Evolutionary conservation across 176 grass and related monocot genomes (phyloP), one percentile per base, ranked within the genome.

Genomic region (Oryza glaberrima): DNA sequence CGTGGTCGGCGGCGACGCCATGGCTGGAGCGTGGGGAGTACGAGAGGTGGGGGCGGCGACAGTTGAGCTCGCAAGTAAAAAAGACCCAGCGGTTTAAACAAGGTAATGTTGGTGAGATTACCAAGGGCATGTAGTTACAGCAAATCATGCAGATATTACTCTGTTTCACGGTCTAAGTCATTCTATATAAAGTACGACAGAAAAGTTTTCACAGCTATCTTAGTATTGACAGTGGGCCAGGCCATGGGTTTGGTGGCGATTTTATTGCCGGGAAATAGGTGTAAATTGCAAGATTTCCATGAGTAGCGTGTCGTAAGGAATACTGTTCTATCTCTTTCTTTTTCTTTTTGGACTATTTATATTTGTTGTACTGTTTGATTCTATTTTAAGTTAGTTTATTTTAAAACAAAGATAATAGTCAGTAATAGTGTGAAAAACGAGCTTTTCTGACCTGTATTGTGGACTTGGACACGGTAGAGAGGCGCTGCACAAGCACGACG

Each of bases 1-100:
- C n/a, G 75, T 19, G 43, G 78, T 13, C 14, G 67, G 75, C 23
- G 73, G 75, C 23, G 73, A 61, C 5, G 84, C 77, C 84, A 87
- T 84, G 60, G 84, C 51, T 40, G 67, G 30, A 70, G 72, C 65
- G 28, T 30, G 77, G 84, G 20, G 75, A 17, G 61, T 75, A 68
- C 48, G 63, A 75, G 80, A 32, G 15, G 1, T 20, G 16, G 16
- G 54, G 36, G 1, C 40, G 61, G 70, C 19, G 73, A 72, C 5
- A 66, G 68, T 47, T 54, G 15, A 48, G 44, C 14, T 11, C 19
- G 52, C 20, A 73, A 35, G 81, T 76, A 28, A 89, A 38, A 13
- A 11, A 4, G 3, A 7, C 0, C 9, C 9, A 35, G 20, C 11
- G 72, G 32, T 85, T 81, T 77, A 81, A 81, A 77, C 82, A 8